Base-by-base conservation (phyloP, 768 basidiomycete genomes). In the Kwoniella heveanensis region DNA sequence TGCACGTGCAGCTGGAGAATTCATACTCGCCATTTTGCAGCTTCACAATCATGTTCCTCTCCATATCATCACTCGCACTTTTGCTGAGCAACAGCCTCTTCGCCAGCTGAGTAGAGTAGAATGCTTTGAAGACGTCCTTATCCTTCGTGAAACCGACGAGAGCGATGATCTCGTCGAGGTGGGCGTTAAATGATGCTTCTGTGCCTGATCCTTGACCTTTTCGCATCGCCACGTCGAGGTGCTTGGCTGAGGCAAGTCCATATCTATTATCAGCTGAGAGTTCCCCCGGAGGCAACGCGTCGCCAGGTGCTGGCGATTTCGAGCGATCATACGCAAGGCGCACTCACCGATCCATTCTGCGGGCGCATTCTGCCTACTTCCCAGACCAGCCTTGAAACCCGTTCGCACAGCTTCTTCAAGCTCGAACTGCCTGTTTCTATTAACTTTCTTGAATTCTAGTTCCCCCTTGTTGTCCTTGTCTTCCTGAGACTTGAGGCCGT, bases 101-200 rank as follows among this genome's bases (percentile, higher is more conserved):
- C 6, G 95, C 91, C 32, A 99, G 87, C 77, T 98, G 96, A 24
- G 84, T 85, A 79, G 97, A 96, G 82, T 99, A 99, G 81, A 97
- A 98, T 24, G 91, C 86, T 79, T 99, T 96, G 79, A 99, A 99
- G 8, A 94, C 86, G 73, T 99, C 96, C 80, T 98, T 98, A 81
- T 98, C 94, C 2, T 87, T 85, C 61, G 97, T 85, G 81, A 87
- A 99, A 50, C 95, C 86, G 85, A 99, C 97, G 29, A 98, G 85
- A 1, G 88, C 91, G 80, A 97, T 95, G 0, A 95, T 93, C 82
- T 96, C 96, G 77, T 97, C 95, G 59, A 99, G 82, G 5, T 94
- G 85, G 36, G 79, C 78, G 70, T 97, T 93, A 56, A 98, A 88
- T 72, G 97, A 94, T 12, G 84, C 82, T 68, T 98, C 96, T 22